phyloP scores from a whole-genome alignment of 2,329 filamentous ascomycete species.

The Keithomyces neogunnii region DNA sequence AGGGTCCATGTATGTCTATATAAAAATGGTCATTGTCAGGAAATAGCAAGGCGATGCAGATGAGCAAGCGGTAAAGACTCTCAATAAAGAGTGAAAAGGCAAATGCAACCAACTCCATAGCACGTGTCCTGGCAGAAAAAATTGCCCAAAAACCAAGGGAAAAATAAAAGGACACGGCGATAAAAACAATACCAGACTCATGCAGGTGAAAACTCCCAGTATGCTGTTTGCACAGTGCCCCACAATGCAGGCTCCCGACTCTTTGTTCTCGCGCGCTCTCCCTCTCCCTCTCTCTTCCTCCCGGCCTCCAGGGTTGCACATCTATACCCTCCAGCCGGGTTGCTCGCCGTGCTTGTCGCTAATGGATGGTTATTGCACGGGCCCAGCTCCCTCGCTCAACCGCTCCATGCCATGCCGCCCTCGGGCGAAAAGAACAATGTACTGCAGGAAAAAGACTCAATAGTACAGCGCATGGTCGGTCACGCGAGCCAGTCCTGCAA shows the following conservation, averaged over 20 bases:
- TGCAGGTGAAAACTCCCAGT: background rate
- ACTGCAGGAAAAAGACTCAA: background rate
- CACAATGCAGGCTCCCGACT: background rate
- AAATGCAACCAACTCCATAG: too few species aligned
- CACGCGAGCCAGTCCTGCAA: constrained; percentile 28
- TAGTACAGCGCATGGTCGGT: constrained; percentile 2
- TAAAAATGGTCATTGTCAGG: too few species aligned
- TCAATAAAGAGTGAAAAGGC: too few species aligned
- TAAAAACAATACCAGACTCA: background rate
- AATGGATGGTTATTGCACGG: too few species aligned
- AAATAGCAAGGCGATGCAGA: too few species aligned
- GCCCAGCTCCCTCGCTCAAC: background rate
- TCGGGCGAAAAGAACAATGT: background rate
- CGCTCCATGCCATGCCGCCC: background rate
- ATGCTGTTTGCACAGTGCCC: background rate
- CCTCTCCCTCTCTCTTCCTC: background rate
- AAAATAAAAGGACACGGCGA: background rate
- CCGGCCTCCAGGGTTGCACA: too few species aligned
- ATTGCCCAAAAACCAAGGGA: too few species aligned
- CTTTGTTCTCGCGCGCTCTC: background rate
- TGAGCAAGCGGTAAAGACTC: too few species aligned
- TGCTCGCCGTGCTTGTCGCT: too few species aligned
- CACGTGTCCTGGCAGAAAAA: too few species aligned
- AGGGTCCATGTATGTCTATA: too few species aligned
- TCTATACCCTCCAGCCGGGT: too few species aligned